Base-by-base conservation (phyloP, 169 alveolate species). In the Plasmodium gaboni region DNA sequence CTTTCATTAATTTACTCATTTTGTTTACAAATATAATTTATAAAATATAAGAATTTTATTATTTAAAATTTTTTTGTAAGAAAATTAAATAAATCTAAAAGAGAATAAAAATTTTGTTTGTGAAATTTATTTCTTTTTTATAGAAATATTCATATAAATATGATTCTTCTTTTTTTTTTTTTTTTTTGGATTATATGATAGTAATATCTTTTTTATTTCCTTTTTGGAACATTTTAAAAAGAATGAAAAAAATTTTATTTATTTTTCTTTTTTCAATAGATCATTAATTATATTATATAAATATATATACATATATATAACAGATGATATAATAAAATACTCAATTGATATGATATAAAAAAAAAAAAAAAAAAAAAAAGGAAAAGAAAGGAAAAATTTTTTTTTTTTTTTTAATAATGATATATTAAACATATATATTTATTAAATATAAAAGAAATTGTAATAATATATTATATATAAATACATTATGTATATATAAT, bases 1-100 rank as follows among this genome's bases (percentile, higher is more conserved):
- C 96, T 92, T 95, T 95, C 70, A 86, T 50, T 71, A 88, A 94
- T 88, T 95, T 95, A 83, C 92, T 93, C 95, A 93, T 90, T 74
- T 86, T 92, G 83, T 26, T 51, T 15, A 26, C 48, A 57, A 28
- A 80, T 51, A 80, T 28, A 68, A 70, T 80, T 64, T 55, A 71
- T 51, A 22, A 32, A 24, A 59, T 74, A 2, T 28, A 28, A 60
- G 42, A 53, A 46, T 4, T 46, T 19, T n/a, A 50, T 6, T 38
- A 73, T 55, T 44, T 57, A 60, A n/a, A 22, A 73, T 32, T 32
- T 5, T 5, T 19, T 32, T 32, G 7, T 32, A 32, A 32, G 44
- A 32, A 32, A 32, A 32, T 32, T 32, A 32, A 32, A 32, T 32
- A 32, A 32, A 32, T 32, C 8, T 50, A 53, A 32, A 32, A 32